Base-by-base conservation (phyloP, 805 yeast genomes). In the Wickerhamomyces strasburgensis region DNA sequence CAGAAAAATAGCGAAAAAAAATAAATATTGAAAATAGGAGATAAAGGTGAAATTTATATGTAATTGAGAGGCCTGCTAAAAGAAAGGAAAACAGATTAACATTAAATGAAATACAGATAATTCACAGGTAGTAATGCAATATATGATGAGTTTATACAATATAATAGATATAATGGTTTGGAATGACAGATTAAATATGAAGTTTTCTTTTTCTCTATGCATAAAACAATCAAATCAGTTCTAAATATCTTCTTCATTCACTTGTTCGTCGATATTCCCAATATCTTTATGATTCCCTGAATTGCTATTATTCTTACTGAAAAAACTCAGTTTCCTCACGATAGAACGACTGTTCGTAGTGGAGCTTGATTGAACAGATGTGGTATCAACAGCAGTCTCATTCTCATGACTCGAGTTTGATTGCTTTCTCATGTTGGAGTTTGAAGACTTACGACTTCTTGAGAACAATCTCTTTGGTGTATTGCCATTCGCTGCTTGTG, bases 321-420 rank as follows among this genome's bases (percentile, higher is more conserved):
- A 52, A 33, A 51, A 41, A 28, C 51, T 52, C 42, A 54, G 42
- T 35, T 47, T 49, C 34, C 47, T 50, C 14, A 50, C 56, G 5
- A 51, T 29, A 7, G 46, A 42, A 34, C 44, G 43, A 15, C 44
- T 34, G 31, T 42, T 48, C 4, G 45, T 29, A 7, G 49, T 43
- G 2, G 48, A 38, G 10, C 21, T 25, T 1, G 49, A 39, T 35
- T 46, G 51, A 7, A 38, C 33, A 0, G 54, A 47, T 17, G 29
- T 38, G 35, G 16, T 37, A 34, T 33, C 39, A 18, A 3, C 5
- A 9, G 29, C 18, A 25, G 29, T 19, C 9, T 38, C 43, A 3
- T 33, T 29, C 16, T 44, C 43, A 13, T 42, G 42, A 29, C 47
- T 45, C 1, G 56, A 49, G 16, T 23, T 35, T 5, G 49, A 46